phyloP scores from a whole-genome alignment of 2,329 filamentous ascomycete species.

The Xylaria sp. region DNA sequence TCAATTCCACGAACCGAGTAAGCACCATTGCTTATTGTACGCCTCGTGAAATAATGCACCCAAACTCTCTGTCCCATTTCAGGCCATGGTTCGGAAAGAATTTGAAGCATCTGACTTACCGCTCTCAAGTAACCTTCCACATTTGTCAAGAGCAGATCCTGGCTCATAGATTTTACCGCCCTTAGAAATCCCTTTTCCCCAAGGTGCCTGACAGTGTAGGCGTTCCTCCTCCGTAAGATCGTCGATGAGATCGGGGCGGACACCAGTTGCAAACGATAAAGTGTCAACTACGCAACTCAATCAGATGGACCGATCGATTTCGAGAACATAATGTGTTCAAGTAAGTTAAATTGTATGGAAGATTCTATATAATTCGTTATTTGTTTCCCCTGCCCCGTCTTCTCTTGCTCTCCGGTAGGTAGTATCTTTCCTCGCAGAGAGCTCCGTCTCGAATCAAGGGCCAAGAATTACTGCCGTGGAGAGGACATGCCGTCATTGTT shows the following conservation, averaged over 20 bases:
- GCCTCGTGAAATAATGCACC: not conserved
- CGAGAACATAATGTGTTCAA: not conserved
- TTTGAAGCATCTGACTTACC: constrained; percentile 8
- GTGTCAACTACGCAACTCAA: constrained; percentile 3
- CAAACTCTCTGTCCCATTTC: constrained; percentile 3
- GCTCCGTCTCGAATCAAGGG: constrained; percentile 15
- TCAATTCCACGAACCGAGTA: constrained; percentile 14
- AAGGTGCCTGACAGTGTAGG: not conserved
- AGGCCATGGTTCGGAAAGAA: not conserved
- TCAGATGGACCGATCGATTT: not conserved
- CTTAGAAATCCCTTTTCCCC: too few species aligned
- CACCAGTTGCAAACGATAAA: not conserved
- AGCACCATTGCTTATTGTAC: constrained; percentile 1
- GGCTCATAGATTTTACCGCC: not conserved
- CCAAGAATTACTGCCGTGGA: constrained; percentile 22
- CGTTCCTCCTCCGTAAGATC: not conserved
- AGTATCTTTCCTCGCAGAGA: not conserved
- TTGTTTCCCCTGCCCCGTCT: not conserved
- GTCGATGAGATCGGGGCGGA: too few species aligned
- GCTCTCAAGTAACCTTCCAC: not conserved
- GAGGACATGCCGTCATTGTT: constrained; percentile 33
- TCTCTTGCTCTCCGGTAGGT: too few species aligned
- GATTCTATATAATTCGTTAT: not conserved
- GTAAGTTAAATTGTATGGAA: not conserved
- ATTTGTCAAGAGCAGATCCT: not conserved